phyloP scores from a whole-genome alignment of 306 rosid species.

The Fragaria nilgerrensis region DNA sequence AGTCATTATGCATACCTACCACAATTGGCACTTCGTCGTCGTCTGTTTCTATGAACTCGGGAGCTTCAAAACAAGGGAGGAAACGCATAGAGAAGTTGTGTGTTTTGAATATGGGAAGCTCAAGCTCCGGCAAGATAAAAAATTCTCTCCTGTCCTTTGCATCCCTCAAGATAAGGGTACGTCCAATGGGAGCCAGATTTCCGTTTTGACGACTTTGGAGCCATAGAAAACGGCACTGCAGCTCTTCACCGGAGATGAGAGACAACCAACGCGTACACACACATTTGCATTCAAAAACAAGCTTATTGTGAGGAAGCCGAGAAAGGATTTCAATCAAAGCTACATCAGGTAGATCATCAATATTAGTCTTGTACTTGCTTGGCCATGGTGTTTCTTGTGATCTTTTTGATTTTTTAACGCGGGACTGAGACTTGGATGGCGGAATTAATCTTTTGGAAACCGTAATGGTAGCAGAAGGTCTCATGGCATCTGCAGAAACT shows the following conservation, averaged over 20 bases:
- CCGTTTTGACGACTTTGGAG: background rate
- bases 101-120: background rate
- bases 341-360: background rate
- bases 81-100: background rate
- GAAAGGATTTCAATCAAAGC: background rate
- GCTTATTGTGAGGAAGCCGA: background rate
- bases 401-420: too few species aligned
- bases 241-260: background rate
- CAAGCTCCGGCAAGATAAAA: background rate
- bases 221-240: background rate
- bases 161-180: background rate
- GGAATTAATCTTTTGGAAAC: too few species aligned
- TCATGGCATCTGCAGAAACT: too few species aligned
- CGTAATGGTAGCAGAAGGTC: too few species aligned
- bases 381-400: background rate
- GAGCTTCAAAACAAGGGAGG: background rate
- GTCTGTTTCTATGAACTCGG: background rate
- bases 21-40: background rate
- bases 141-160: background rate
- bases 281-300: background rate
- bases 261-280: background rate
- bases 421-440: too few species aligned
- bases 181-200: background rate
- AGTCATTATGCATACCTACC: background rate
- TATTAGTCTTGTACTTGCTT: background rate